phyloP scores from a whole-genome alignment of 2,329 filamentous ascomycete genomes.

The Botrytis squamosa region DNA sequence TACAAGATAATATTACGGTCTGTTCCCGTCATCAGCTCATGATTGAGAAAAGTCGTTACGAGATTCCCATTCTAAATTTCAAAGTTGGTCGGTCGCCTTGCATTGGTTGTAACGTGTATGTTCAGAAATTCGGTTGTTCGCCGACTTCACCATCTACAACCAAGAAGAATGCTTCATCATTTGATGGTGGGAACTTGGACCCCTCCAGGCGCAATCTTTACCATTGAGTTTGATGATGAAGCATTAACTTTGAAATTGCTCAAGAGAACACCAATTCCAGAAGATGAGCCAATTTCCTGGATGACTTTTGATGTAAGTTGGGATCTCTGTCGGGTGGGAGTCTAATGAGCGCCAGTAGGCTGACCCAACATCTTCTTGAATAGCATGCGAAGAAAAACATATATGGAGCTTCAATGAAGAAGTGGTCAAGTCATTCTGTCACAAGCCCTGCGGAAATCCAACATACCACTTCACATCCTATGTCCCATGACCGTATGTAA shows the following conservation, averaged over 20 bases:
- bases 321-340: conserved; percentile 26
- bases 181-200: conserved; percentile 93
- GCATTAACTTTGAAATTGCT: conserved; percentile 70
- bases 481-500: conserved; percentile 43
- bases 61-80: conserved; percentile 11
- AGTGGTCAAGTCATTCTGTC: conserved; percentile 81
- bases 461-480: conserved; percentile 44
- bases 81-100: neutral
- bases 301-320: conserved; percentile 81
- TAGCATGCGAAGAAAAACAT: conserved; percentile 80
- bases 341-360: neutral
- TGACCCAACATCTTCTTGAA: conserved; percentile 1
- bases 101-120: conserved; percentile 5
- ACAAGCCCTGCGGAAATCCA: conserved; percentile 72
- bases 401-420: conserved; percentile 91
- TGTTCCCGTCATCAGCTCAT: neutral
- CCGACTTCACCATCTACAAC: neutral
- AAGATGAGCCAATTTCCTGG: conserved; percentile 89
- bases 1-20: neutral
- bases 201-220: conserved; percentile 85
- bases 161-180: conserved; percentile 72
- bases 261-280: conserved; percentile 76
- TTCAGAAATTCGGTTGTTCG: conserved; percentile 4
- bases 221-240: conserved; percentile 83
- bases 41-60: conserved; percentile 11